Conservation (phyloP, 2,329 filamentous ascomycete species). For the Aspergillus eucalypticola region DNA sequence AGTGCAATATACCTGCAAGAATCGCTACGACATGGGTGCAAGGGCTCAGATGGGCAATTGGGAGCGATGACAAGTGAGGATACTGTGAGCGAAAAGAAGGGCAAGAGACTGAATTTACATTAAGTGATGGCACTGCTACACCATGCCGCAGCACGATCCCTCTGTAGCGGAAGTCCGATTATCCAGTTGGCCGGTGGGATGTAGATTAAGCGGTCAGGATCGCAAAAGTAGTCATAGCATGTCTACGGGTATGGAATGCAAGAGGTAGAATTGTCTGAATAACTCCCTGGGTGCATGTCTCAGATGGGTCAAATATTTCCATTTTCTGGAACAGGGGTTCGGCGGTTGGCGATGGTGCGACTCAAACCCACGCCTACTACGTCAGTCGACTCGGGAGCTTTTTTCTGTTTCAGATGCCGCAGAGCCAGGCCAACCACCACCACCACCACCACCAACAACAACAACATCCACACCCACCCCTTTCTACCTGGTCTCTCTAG, state of each 20-base stretch:
- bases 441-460: slow-evolving; percentile 7
- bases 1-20: background rate
- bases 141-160: too few relatives aligned
- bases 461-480: slow-evolving; percentile 19
- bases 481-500: slow-evolving; percentile 18
- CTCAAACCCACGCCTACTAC: slow-evolving; percentile 13
- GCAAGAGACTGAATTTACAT: background rate
- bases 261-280: background rate
- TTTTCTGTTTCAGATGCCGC: slow-evolving; percentile 27
- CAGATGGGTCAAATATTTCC: background rate
- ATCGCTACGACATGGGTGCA: background rate
- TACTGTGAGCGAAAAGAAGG: background rate
- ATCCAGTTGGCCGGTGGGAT: background rate
- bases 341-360: slow-evolving; percentile 1
- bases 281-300: background rate
- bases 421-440: slow-evolving; percentile 16
- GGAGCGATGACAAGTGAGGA: too few relatives aligned
- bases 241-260: background rate
- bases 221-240: background rate
- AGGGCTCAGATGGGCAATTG: background rate
- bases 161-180: background rate
- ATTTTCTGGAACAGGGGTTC: slow-evolving; percentile 1
- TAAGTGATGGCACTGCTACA: background rate
- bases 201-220: slow-evolving; percentile 1
- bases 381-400: slow-evolving; percentile 21